Conservation (phyloP, 192 early-diverging fungal species). For the Backusella tarrabulga region DNA sequence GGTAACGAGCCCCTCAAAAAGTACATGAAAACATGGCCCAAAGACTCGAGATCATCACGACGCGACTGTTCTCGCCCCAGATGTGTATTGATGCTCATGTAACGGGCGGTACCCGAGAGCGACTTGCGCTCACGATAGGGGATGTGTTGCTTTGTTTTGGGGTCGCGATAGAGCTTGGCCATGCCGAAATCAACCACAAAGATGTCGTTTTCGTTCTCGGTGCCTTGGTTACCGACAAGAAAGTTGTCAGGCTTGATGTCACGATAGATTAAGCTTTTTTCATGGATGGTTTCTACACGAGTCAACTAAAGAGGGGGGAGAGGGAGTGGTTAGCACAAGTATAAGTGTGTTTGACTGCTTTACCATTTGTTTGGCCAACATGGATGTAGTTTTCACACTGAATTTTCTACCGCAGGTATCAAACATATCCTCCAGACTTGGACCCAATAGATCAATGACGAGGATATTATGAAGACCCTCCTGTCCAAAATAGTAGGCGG, state of each 20-base stretch:
- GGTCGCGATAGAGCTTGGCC: conserved; percentile 97
- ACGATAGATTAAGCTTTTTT: conserved; percentile 93
- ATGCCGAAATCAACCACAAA: conserved; percentile 98
- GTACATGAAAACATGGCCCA: conserved; percentile 99
- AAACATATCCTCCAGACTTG: conserved; percentile 93
- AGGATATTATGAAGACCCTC: conserved; percentile 95
- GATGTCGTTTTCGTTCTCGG: conserved; percentile 62
- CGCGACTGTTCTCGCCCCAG: conserved; percentile 97
- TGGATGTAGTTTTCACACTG: conserved; percentile 87
- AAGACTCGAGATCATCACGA: conserved; percentile 94
- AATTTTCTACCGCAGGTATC: conserved; percentile 94
- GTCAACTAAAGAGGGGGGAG: conserved; percentile 42
- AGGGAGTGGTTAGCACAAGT: not conserved
- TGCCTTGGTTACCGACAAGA: conserved; percentile 78
- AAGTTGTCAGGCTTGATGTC: conserved; percentile 99
- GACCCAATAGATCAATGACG: conserved; percentile 92
- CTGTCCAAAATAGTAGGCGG: conserved; percentile 94
- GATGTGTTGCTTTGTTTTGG: conserved; percentile 95
- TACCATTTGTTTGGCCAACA: conserved; percentile 94
- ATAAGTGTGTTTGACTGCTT: not conserved
- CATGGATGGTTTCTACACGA: conserved; percentile 91
- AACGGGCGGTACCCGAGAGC: conserved; percentile 93
- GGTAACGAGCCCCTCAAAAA: conserved; percentile 92
- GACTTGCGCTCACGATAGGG: conserved; percentile 96
- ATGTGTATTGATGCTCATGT: conserved; percentile 99